Evolutionary conservation across 2,329 filamentous ascomycete species (phyloP), one percentile per base, ranked within the genome.

Genomic region (Sporothrix dimorphospora): DNA sequence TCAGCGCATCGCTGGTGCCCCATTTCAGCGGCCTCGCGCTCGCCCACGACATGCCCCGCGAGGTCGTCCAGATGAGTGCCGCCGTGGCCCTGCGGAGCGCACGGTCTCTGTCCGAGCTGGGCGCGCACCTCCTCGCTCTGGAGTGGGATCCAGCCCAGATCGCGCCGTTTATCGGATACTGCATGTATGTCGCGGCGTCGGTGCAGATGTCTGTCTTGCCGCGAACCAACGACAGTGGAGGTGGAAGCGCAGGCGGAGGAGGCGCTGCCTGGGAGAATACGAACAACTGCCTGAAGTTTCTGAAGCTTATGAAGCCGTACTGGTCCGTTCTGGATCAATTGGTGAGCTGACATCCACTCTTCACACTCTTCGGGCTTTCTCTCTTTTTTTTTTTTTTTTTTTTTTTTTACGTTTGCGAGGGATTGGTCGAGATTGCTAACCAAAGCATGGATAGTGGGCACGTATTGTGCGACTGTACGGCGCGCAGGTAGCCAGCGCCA

Each of bases 11-110:
- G 57, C 57, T 42, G 27, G 57, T 63, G 12, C 57, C 57, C 3
- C 57, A 63, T 19, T 63, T 63, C n/a, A 63, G 57, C 57, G 57
- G 57, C 16, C 57, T 63, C 16, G 19, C 11, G 19, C 21, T 38
- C n/a, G 57, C 27, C 3, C 57, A 14, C 57, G 57, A 63, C 30
- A 63, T 63, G 57, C 57, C 57, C 12, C 57, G 27, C 30, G 57
- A 63, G 7, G 57, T 63, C 12, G 34, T 63, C 30, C 57, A 63
- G 57, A 63, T 63, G 27, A 63, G 57, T 19, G 57, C 57, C n/a
- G 57, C 57, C 19, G 30, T 42, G 30, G 57, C 57, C n/a, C 57
- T 63, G 30, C 57, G 57, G 11, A 63, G 57, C n/a, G 57, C 57
- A 30, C 57, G 57, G 57, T 38, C 57, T 9, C 57, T 63, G 57